Conservation (phyloP, 1,284 basidiomycete genomes). For the Vanrija sp. region DNA sequence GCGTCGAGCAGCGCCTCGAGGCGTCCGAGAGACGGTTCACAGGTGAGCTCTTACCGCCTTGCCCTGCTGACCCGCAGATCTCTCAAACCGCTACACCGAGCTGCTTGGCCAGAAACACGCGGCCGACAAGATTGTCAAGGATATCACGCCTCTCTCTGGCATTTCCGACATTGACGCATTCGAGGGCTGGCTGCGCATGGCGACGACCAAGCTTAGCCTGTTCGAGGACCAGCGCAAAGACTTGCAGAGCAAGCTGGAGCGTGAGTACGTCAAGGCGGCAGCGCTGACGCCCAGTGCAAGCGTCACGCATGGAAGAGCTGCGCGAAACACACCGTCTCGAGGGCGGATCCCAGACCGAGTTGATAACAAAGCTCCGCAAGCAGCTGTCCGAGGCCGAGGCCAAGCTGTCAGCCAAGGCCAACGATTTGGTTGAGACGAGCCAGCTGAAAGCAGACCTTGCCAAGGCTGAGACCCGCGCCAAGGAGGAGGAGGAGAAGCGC, state of each 20-base stretch:
- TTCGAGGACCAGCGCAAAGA: slow-evolving; percentile 61
- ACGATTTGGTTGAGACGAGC: slow-evolving; percentile 57
- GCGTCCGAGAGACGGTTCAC: slow-evolving; percentile 32
- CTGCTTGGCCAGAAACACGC: slow-evolving; percentile 46
- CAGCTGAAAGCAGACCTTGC: slow-evolving; percentile 61
- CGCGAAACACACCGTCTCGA: slow-evolving; percentile 76
- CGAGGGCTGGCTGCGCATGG: slow-evolving; percentile 66
- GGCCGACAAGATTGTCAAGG: slow-evolving; percentile 67
- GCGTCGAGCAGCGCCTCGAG: slow-evolving; percentile 9
- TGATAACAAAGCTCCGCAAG: slow-evolving; percentile 64
- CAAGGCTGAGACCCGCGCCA: slow-evolving; percentile 61
- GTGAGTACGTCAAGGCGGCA: slow-evolving; percentile 51
- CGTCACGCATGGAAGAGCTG: slow-evolving; percentile 74
- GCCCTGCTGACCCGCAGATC: slow-evolving; percentile 21
- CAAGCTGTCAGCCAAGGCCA: slow-evolving; percentile 50
- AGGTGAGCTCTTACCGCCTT: slow-evolving; percentile 13
- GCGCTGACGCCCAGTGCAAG: slow-evolving; percentile 61
- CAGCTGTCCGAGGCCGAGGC: slow-evolving; percentile 69
- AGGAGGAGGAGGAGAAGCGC: slow-evolving; percentile 93
- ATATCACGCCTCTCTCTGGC: slow-evolving; percentile 64
- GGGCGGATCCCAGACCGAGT: slow-evolving; percentile 66
- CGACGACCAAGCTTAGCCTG: slow-evolving; percentile 67
- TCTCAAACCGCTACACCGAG: slow-evolving; percentile 31
- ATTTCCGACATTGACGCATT: slow-evolving; percentile 64
- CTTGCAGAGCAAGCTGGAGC: slow-evolving; percentile 64